These are phyloP conservation scores for Dictyostelium purpureum DNA, from an alignment of 78 protist genomes.

Conservation along the genomic window DNA sequence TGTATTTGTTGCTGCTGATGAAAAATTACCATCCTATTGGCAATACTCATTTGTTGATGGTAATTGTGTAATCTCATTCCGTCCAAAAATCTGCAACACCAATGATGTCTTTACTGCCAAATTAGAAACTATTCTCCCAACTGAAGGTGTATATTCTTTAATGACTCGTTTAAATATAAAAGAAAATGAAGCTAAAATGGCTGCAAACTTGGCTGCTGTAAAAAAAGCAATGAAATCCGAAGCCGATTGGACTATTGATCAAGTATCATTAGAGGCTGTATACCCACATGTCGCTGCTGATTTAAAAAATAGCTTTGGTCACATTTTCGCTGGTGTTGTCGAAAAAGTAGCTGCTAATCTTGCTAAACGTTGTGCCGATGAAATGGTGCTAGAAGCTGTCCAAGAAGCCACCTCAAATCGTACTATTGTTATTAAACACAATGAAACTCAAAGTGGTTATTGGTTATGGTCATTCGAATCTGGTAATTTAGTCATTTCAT, in stretches of 20 bases:
- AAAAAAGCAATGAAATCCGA: background rate
- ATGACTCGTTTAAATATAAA: background rate
- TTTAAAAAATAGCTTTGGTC: background rate
- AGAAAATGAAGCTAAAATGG: background rate
- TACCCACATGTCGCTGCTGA: background rate
- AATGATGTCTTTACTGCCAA: background rate
- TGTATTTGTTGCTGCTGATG: background rate
- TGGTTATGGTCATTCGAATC: conserved; percentile 8
- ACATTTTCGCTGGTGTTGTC: background rate
- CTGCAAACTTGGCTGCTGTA: background rate
- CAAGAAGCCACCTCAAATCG: background rate
- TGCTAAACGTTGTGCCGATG: background rate
- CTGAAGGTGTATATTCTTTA: background rate
- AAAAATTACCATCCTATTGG: conserved; percentile 14
- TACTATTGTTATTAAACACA: background rate
- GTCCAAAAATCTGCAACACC: background rate
- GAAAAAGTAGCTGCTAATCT: background rate
- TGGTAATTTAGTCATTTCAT: conserved; percentile 12
- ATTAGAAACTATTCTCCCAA: background rate
- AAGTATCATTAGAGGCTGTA: background rate
- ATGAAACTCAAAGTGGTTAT: background rate
- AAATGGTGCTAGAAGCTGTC: background rate
- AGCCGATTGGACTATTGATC: background rate
- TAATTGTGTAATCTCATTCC: background rate
- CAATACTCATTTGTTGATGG: background rate